These are phyloP conservation scores for Pisolithus orientalis DNA, from an alignment of 768 basidiomycete genomes.

Conservation along the genomic window DNA sequence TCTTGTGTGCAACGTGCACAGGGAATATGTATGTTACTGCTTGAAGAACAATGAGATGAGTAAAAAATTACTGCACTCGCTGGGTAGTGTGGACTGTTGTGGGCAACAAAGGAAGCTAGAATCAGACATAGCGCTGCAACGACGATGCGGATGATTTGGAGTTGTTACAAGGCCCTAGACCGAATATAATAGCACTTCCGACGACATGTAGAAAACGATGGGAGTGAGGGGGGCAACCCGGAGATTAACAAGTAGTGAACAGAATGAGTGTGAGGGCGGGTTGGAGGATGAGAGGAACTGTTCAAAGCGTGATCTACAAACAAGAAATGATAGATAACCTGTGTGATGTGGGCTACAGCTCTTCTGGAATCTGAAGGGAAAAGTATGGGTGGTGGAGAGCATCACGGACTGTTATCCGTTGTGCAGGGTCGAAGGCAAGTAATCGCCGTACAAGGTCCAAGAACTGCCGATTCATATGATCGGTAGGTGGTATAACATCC, in stretches of 20 bases:
- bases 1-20: slow-evolving; percentile 11
- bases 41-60: slow-evolving; percentile 20
- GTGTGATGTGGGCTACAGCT: slow-evolving; percentile 45
- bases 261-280: slow-evolving; percentile 14
- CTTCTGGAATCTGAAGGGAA: slow-evolving; percentile 56
- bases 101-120: slow-evolving; percentile 10
- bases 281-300: slow-evolving; percentile 11
- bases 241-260: slow-evolving; percentile 16
- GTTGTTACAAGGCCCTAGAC: slow-evolving; percentile 34
- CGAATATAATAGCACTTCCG: slow-evolving; percentile 31
- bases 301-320: slow-evolving; percentile 25
- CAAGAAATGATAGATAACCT: slow-evolving; percentile 24
- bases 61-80: slow-evolving; percentile 25
- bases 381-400: slow-evolving; percentile 90
- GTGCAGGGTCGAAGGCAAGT: slow-evolving; percentile 83
- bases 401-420: slow-evolving; percentile 82
- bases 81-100: slow-evolving; percentile 14
- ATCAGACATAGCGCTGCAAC: slow-evolving; percentile 24
- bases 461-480: slow-evolving; percentile 72
- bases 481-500: slow-evolving; percentile 81
- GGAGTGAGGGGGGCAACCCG: slow-evolving; percentile 16
- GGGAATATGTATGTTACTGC: slow-evolving; percentile 25
- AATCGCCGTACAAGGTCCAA: slow-evolving; percentile 83
- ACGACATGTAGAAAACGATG: slow-evolving; percentile 8
- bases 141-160: slow-evolving; percentile 26